Evolutionary conservation across 176 grass and related monocot species (phyloP).

Genomic region (Zoysia pacifica): DNA sequence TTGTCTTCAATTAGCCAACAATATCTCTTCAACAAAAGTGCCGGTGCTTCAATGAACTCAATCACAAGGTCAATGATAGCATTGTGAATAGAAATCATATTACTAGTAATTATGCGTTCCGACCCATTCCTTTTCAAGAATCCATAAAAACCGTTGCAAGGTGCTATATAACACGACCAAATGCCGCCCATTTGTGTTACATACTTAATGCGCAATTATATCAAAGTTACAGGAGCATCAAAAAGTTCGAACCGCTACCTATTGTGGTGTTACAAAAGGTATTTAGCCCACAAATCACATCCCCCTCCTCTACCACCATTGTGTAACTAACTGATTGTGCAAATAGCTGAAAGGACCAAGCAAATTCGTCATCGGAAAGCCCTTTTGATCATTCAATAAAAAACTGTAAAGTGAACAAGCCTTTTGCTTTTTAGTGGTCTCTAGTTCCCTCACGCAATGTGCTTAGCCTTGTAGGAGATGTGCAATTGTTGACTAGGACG

Average conservation of each 20-base stretch:
- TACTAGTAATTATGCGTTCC: not conserved
- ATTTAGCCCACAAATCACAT: conserved; percentile 48
- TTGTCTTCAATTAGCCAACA: conserved; percentile 17
- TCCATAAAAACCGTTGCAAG: conserved; percentile 27
- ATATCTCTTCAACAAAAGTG: conserved; percentile 22
- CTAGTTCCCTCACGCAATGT: conserved; percentile 47
- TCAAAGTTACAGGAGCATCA: conserved; percentile 38
- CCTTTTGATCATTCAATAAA: conserved; percentile 22
- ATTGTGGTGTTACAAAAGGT: conserved; percentile 31
- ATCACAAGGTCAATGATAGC: conserved; percentile 19
- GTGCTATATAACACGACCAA: not conserved
- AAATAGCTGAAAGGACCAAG: conserved; percentile 36
- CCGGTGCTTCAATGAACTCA: conserved; percentile 8
- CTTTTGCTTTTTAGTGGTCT: conserved; percentile 42
- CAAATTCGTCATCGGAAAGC: conserved; percentile 42
- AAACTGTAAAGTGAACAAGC: conserved; percentile 9
- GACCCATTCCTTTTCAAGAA: conserved; percentile 7
- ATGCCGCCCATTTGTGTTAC: conserved; percentile 31
- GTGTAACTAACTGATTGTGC: conserved; percentile 43
- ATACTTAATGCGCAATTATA: conserved; percentile 43
- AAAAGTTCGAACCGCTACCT: conserved; percentile 49
- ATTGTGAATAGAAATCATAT: not conserved
- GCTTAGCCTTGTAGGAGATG: conserved; percentile 45
- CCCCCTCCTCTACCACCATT: conserved; percentile 50
- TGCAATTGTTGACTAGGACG: conserved; percentile 45